phyloP scores from a whole-genome alignment of 768 basidiomycete species.

The Tephrocybe sp. region DNA sequence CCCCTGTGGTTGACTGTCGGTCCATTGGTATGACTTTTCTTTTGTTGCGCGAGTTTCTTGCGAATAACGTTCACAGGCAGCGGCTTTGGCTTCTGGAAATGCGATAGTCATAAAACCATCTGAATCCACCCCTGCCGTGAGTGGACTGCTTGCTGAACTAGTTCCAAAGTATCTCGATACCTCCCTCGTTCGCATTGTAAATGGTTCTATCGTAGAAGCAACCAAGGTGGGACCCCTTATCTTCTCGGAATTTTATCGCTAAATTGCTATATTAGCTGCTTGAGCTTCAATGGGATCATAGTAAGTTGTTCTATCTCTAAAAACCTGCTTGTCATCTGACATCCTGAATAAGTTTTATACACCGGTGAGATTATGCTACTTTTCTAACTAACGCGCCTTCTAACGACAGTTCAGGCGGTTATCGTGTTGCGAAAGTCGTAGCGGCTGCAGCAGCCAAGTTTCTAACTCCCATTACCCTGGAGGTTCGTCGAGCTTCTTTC shows the following conservation, averaged over 20 bases:
- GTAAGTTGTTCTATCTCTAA: constrained; percentile 24
- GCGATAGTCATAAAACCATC: constrained; percentile 74
- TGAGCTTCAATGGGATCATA: constrained; percentile 64
- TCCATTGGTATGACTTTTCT: constrained; percentile 45
- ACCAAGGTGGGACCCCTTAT: constrained; percentile 38
- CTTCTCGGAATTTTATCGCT: not conserved
- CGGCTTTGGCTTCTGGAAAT: constrained; percentile 80
- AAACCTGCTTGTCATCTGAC: not conserved
- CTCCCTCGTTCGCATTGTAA: constrained; percentile 61
- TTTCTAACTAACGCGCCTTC: not conserved
- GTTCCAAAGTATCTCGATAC: constrained; percentile 74
- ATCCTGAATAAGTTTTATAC: constrained; percentile 47
- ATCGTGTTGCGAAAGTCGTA: constrained; percentile 63
- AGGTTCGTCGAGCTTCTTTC: constrained; percentile 21
- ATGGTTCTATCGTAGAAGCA: constrained; percentile 65
- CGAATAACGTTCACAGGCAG: constrained; percentile 31
- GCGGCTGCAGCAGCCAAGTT: constrained; percentile 74
- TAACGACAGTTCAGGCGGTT: constrained; percentile 34
- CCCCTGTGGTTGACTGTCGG: constrained; percentile 58
- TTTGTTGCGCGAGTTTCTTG: not conserved
- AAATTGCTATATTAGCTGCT: constrained; percentile 45
- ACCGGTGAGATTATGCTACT: constrained; percentile 44
- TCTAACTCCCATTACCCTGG: constrained; percentile 61
- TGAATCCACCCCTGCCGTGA: constrained; percentile 57
- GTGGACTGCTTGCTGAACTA: constrained; percentile 61